A percentile compares a stretch with the other conserved stretches of the same genome.
These are phyloP conservation scores for Melastoma malabathricum DNA, from an alignment of 345 rosid genomes.

Conservation along the genomic window DNA sequence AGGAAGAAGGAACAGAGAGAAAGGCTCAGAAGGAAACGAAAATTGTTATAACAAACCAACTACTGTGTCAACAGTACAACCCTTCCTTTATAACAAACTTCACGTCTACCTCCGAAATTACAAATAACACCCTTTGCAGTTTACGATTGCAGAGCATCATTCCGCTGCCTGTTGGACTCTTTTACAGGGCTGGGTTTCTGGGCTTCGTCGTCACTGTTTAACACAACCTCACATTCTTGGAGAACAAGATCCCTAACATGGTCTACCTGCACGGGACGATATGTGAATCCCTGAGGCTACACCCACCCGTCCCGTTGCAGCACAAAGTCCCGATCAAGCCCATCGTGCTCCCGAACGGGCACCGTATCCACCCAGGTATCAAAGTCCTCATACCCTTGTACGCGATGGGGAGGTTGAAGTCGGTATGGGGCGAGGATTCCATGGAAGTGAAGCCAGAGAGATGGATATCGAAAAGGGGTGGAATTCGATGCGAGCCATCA, in stretches of 20 bases:
- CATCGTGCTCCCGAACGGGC: conserved; percentile 28
- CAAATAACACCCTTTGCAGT: too few species aligned
- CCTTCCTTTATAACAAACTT: too few species aligned
- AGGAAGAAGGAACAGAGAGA: too few species aligned
- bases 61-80: too few species aligned
- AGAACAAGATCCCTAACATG: conserved; percentile 7
- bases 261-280: conserved; percentile 25
- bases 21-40: too few species aligned
- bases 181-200: too few species aligned
- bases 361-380: conserved; percentile 6
- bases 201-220: too few species aligned
- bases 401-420: conserved; percentile 21
- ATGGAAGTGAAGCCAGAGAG: conserved; percentile 27
- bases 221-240: background rate
- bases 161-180: too few species aligned
- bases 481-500: conserved; percentile 26
- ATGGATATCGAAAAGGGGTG: conserved; percentile 20
- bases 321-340: conserved; percentile 12
- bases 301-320: conserved; percentile 20
- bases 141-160: too few species aligned
- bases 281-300: conserved; percentile 23
- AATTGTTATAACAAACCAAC: too few species aligned
- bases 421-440: conserved; percentile 26
- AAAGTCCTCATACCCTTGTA: conserved; percentile 12
- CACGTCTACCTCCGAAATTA: too few species aligned